Evolutionary conservation across 2,329 filamentous ascomycete species (phyloP).

Genomic region (Fusarium nurragi): DNA sequence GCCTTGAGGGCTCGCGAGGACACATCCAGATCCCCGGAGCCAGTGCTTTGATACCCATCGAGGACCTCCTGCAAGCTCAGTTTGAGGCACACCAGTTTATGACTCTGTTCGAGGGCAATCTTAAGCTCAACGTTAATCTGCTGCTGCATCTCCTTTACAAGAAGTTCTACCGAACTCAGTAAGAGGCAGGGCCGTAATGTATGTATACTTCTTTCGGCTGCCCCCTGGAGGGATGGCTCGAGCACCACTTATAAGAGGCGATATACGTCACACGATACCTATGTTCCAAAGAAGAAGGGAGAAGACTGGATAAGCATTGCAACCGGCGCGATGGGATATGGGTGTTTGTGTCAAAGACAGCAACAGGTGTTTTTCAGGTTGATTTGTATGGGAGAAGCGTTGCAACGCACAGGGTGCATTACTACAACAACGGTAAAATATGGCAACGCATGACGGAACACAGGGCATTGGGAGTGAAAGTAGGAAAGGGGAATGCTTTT

Average conservation of each 20-base stretch:
- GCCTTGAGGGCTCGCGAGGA: conserved; percentile 87
- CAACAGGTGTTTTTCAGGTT: conserved; percentile 40
- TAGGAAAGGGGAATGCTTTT: conserved; percentile 29
- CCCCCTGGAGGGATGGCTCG: conserved; percentile 29
- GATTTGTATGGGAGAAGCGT: conserved; percentile 35
- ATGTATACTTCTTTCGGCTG: conserved; percentile 15
- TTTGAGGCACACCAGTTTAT: conserved; percentile 98
- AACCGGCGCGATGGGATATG: conserved; percentile 39
- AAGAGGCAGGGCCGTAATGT: conserved; percentile 38
- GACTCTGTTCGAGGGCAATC: conserved; percentile 85
- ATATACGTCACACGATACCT: conserved; percentile 26
- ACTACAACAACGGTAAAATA: conserved; percentile 37
- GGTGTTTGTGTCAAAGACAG: conserved; percentile 29
- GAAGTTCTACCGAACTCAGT: conserved; percentile 90
- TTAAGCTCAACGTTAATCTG: conserved; percentile 95
- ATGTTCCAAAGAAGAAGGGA: conserved; percentile 29
- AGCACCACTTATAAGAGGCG: conserved; percentile 13
- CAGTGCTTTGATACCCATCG: conserved; percentile 86
- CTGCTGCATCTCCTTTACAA: conserved; percentile 97
- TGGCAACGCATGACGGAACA: conserved; percentile 36
- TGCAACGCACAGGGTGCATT: conserved; percentile 30
- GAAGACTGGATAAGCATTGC: conserved; percentile 40
- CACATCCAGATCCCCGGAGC: conserved; percentile 97
- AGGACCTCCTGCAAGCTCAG: conserved; percentile 94
- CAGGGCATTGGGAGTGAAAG: conserved; percentile 30